Percentiles rank a stretch among this genome's conserved stretches.
Conservation (phyloP, 495 filamentous ascomycete species). For the Neurospora sp. region DNA sequence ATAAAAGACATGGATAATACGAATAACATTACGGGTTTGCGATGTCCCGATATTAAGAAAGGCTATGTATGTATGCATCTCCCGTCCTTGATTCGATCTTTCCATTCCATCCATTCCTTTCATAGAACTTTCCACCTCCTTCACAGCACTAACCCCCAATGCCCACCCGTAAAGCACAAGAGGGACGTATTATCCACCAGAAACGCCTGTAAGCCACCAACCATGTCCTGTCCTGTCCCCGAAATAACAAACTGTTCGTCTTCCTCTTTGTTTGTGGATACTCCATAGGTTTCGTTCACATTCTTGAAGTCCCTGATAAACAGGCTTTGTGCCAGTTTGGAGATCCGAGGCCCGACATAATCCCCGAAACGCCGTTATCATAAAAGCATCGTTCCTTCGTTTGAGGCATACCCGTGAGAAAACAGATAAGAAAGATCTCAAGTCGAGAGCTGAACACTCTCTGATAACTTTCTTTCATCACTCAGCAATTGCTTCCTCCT, state of each 20-base stretch:
- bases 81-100: background rate
- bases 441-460: background rate
- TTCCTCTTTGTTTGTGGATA: background rate
- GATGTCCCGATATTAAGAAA: background rate
- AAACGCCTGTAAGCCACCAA: background rate
- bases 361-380: background rate
- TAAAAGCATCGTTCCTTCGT: background rate
- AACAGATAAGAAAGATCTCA: background rate
- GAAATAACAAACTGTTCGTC: background rate
- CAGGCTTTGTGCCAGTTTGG: background rate
- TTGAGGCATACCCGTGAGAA: background rate
- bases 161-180: background rate
- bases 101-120: background rate
- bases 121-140: background rate
- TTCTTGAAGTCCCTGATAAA: background rate
- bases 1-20: background rate
- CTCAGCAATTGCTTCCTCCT: background rate
- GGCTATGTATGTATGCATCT: background rate
- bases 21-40: background rate
- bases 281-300: background rate
- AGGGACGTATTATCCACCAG: background rate
- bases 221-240: background rate
- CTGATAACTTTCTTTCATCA: background rate
- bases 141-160: background rate
- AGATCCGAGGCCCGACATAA: background rate